phyloP scores from a whole-genome alignment of 108 stramenopile genomes.

The Cyclotella choctawhatcheeana region DNA sequence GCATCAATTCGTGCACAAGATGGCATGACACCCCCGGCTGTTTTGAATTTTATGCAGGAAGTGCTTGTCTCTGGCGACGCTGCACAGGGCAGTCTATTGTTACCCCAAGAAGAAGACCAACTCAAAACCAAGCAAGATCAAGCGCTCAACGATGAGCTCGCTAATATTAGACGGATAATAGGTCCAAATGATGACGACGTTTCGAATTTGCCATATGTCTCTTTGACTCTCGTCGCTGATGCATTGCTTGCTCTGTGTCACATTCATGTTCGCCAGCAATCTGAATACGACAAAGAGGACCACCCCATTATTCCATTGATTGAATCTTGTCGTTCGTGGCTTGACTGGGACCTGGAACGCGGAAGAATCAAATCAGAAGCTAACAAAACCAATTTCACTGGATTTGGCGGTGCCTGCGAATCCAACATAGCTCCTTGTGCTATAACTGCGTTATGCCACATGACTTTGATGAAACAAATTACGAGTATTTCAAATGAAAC shows the following conservation, averaged over 20 bases:
- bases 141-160: conserved; percentile 42
- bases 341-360: conserved; percentile 87
- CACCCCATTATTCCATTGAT: conserved; percentile 82
- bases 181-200: conserved; percentile 56
- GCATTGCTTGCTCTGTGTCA: conserved; percentile 78
- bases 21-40: conserved; percentile 75
- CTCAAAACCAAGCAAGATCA: conserved; percentile 53
- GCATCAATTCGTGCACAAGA: conserved; percentile 81
- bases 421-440: conserved; percentile 73
- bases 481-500: conserved; percentile 62
- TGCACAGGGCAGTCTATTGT: conserved; percentile 62
- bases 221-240: conserved; percentile 78
- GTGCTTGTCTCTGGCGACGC: conserved; percentile 76
- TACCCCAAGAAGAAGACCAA: conserved; percentile 71
- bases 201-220: conserved; percentile 63
- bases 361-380: conserved; percentile 59
- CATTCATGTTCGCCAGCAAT: conserved; percentile 71
- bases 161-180: conserved; percentile 35
- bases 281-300: conserved; percentile 61
- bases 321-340: conserved; percentile 65
- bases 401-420: conserved; percentile 65
- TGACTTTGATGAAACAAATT: conserved; percentile 75
- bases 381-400: conserved; percentile 48
- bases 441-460: conserved; percentile 78
- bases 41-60: conserved; percentile 71